Base-by-base conservation (phyloP, 768 basidiomycete species). In the Phlebiopsis gigantea region DNA sequence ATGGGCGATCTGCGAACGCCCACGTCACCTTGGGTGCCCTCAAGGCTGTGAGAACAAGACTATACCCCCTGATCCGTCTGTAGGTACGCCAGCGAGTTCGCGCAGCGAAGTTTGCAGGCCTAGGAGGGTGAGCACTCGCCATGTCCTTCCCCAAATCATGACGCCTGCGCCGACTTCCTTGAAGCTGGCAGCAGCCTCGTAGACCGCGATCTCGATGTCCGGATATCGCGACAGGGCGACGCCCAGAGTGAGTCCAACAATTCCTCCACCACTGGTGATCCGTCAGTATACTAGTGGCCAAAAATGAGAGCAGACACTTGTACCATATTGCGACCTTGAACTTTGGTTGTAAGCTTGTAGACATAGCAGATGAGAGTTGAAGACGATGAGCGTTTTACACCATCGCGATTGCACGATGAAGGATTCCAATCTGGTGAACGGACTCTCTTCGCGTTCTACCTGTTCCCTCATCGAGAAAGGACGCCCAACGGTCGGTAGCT, bases 131-230 rank as follows among this genome's bases (percentile, higher is more conserved):
- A 70, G 56, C 50, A 69, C 62, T 55, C 57, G 43, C 69, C 65
- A 71, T 3, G 70, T 63, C 46, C 69, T 50, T 12, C 21, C 55
- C 66, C 68, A 71, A 12, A 72, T 62, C 59, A 67, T 69, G 7
- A 73, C 64, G 0, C 73, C 74, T 3, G 80, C 80, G 5, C 79
- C 79, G 28, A 80, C 78, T 59, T 81, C 79, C 47, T 69, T 75
- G 65, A 80, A 78, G 21, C 70, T 70, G 4, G 65, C 71, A 1
- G 79, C 72, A 1, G 70, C 66, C 53, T 72, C 71, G 46, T 71
- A 72, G 4, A 72, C 58, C 22, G 65, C 58, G 17, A 71, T 58
- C 12, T 63, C 50, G 50, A 71, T 63, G 47, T 70, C 61, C 0
- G 62, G 49, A 34, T 62, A 65, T 24, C 55, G 56, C 4, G 65